Evolutionary conservation across 2,329 filamentous ascomycete species (phyloP).

Genomic region (Zymoseptoria brevis): DNA sequence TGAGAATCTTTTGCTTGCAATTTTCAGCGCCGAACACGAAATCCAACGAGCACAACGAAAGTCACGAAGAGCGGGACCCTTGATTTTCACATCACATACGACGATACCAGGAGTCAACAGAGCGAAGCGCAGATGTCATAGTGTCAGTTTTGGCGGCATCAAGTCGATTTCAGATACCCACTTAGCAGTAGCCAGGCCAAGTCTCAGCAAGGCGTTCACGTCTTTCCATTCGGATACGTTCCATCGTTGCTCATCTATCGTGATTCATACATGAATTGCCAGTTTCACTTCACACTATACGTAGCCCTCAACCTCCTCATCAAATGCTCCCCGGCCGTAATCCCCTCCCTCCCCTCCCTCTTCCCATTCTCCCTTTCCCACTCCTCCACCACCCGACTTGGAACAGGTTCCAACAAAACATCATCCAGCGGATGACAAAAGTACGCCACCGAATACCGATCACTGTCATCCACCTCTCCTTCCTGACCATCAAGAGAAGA

Average conservation of each 20-base stretch:
- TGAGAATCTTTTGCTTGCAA: neutral
- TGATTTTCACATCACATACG: neutral
- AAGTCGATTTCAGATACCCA: neutral
- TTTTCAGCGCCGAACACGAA: neutral
- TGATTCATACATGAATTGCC: neutral
- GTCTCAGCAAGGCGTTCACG: neutral
- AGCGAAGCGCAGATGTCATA: neutral
- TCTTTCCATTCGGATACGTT: neutral
- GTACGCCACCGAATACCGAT: constrained; percentile 37
- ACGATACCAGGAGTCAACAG: neutral
- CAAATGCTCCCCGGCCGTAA: constrained; percentile 54
- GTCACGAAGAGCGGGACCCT: neutral
- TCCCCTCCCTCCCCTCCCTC: constrained; percentile 33
- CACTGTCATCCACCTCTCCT: constrained; percentile 22
- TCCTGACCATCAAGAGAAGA: neutral
- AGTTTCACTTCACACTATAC: constrained; percentile 38
- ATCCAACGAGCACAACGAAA: neutral
- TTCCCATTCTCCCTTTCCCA: constrained; percentile 25
- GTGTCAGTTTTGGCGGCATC: neutral
- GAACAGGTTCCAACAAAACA: constrained; percentile 47
- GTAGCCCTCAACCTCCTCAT: constrained; percentile 50
- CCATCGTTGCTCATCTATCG: neutral
- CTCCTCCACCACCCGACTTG: constrained; percentile 42
- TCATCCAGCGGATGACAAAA: constrained; percentile 56
- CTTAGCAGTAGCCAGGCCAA: neutral